Conservation (phyloP, 805 yeast genomes). For the Candida sphagnicola region DNA sequence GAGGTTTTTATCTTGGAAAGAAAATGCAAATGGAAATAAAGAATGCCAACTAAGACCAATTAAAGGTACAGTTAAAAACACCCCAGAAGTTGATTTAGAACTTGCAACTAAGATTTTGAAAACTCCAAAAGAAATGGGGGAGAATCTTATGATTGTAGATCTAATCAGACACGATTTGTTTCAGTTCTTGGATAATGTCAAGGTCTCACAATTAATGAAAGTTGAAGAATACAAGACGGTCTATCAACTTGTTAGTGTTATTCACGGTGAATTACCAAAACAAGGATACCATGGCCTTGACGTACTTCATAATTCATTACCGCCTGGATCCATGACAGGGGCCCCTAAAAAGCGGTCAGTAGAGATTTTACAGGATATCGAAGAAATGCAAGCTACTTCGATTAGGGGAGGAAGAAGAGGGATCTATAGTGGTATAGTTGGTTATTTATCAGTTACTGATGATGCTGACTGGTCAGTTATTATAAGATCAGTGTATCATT, state of each 20-base stretch:
- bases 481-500: slow-evolving; percentile 76
- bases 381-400: slow-evolving; percentile 34
- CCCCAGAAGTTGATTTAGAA: slow-evolving; percentile 47
- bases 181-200: slow-evolving; percentile 59
- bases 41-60: slow-evolving; percentile 85
- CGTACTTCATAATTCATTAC: slow-evolving; percentile 70
- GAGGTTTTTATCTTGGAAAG: slow-evolving; percentile 78
- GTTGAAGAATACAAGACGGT: slow-evolving; percentile 93
- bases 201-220: slow-evolving; percentile 75
- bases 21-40: slow-evolving; percentile 21
- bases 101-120: slow-evolving; percentile 62
- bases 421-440: slow-evolving; percentile 89
- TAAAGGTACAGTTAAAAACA: slow-evolving; percentile 87
- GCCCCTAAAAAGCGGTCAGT: slow-evolving; percentile 96
- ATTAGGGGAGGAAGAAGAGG: slow-evolving; percentile 58
- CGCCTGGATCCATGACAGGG: slow-evolving; percentile 99
- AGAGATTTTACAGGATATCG: slow-evolving; percentile 66
- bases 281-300: slow-evolving; percentile 65
- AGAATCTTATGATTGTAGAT: slow-evolving; percentile 95
- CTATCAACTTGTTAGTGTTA: slow-evolving; percentile 87
- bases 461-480: slow-evolving; percentile 95
- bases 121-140: slow-evolving; percentile 92
- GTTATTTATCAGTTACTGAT: slow-evolving; percentile 88
- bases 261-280: slow-evolving; percentile 54
- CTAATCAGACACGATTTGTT: slow-evolving; percentile 87